Percentiles rank a stretch among this genome's conserved stretches.
These are phyloP conservation scores for Ephemerocybe angulata DNA, from an alignment of 768 basidiomycete genomes.

Conservation along the genomic window DNA sequence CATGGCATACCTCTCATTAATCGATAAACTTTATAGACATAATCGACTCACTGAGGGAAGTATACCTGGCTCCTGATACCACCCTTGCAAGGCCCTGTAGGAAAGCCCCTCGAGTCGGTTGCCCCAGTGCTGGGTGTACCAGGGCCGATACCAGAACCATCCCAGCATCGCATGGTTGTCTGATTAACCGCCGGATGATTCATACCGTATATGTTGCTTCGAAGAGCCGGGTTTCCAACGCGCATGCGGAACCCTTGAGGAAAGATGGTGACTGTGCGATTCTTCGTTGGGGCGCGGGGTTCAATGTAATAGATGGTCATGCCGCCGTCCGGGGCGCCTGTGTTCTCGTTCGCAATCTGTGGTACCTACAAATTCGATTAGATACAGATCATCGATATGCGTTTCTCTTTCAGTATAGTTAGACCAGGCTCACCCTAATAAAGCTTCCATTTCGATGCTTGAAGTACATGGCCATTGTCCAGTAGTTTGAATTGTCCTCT, in stretches of 20 bases:
- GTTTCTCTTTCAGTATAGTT: no score
- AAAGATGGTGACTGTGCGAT: constrained; percentile 5
- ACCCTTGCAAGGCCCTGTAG: background rate
- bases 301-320: constrained; percentile 12
- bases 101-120: constrained; percentile 4
- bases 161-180: constrained; percentile 11
- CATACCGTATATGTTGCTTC: constrained; percentile 1
- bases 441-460: constrained; percentile 13
- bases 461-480: constrained; percentile 14
- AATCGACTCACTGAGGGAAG: constrained; percentile 4
- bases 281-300: constrained; percentile 6
- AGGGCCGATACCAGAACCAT: constrained; percentile 8
- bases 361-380: background rate
- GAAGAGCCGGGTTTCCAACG: constrained; percentile 5
- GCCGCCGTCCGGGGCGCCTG: constrained; percentile 8
- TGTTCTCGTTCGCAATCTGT: constrained; percentile 6
- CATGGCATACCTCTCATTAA: background rate
- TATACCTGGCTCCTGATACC: constrained; percentile 9
- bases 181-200: constrained; percentile 6
- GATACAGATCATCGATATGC: background rate
- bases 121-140: constrained; percentile 5
- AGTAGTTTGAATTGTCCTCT: constrained; percentile 14
- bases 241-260: constrained; percentile 10
- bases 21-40: background rate
- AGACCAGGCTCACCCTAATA: no score